Conservation (phyloP, 179 eudicot genomes). For the Spinacia oleracea region DNA sequence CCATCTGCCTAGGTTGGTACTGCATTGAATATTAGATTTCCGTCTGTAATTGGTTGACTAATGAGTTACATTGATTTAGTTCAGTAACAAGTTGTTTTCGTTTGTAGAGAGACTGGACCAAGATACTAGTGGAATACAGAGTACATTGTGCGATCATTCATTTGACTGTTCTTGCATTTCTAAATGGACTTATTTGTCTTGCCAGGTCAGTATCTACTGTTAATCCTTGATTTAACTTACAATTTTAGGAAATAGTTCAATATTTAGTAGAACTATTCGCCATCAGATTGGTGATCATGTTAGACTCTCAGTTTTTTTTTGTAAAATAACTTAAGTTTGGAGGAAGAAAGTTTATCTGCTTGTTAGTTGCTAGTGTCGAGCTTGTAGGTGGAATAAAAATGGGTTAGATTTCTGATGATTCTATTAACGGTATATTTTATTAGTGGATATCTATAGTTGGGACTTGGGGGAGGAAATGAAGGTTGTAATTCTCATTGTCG, state of each 20-base stretch:
- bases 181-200: constrained; percentile 88
- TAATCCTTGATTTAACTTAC: background rate
- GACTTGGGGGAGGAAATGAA: background rate
- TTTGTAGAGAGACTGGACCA: constrained; percentile 85
- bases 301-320: background rate
- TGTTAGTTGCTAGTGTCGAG: background rate
- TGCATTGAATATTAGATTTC: background rate
- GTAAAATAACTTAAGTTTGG: background rate
- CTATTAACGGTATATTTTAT: background rate
- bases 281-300: background rate
- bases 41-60: background rate
- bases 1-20: constrained; percentile 78
- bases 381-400: background rate
- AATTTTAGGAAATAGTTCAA: background rate
- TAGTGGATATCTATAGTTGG: background rate
- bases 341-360: background rate
- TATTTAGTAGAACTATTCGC: background rate
- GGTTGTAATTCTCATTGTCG: background rate
- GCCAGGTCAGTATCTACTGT: constrained; percentile 54
- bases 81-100: constrained; percentile 13
- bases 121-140: constrained; percentile 88
- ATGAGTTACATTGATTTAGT: background rate
- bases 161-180: constrained; percentile 78
- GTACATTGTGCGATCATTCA: constrained; percentile 79
- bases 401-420: background rate